Conservation (phyloP, 192 early-diverging fungal species). For the Coemansia guatemalensis region DNA sequence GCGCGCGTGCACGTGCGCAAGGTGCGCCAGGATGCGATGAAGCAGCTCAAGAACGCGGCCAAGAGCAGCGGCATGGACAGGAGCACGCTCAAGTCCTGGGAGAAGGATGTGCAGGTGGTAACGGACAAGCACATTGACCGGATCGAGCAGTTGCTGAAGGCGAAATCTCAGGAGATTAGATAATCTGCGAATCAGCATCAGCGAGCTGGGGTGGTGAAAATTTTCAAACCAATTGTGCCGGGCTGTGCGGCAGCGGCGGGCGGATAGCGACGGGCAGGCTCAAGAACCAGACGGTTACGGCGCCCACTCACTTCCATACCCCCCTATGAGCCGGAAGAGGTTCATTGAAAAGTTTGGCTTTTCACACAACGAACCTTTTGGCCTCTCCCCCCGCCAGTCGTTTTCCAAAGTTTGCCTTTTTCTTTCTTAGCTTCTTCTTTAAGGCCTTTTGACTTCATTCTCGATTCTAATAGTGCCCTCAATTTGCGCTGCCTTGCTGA, state of each 20-base stretch:
- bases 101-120: slow-evolving; percentile 64
- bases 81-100: slow-evolving; percentile 58
- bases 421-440: slow-evolving; percentile 8
- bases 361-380: background rate
- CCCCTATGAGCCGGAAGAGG: no score
- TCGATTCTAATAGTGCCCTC: background rate
- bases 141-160: slow-evolving; percentile 64
- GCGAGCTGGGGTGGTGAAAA: slow-evolving; percentile 8
- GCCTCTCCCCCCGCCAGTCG: background rate
- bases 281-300: background rate
- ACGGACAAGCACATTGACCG: slow-evolving; percentile 65
- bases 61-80: slow-evolving; percentile 53
- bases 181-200: slow-evolving; percentile 13
- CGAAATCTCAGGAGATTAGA: slow-evolving; percentile 68
- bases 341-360: no score
- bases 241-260: slow-evolving; percentile 1
- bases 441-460: background rate
- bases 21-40: slow-evolving; percentile 71
- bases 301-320: no score
- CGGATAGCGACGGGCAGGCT: background rate
- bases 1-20: slow-evolving; percentile 66
- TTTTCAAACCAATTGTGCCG: slow-evolving; percentile 9
- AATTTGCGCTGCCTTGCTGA: background rate
- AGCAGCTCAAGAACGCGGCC: slow-evolving; percentile 66
- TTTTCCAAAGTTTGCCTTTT: slow-evolving; percentile 2